phyloP scores from a whole-genome alignment of 352 stramenopile genomes.

The Pythium oligandrum region DNA sequence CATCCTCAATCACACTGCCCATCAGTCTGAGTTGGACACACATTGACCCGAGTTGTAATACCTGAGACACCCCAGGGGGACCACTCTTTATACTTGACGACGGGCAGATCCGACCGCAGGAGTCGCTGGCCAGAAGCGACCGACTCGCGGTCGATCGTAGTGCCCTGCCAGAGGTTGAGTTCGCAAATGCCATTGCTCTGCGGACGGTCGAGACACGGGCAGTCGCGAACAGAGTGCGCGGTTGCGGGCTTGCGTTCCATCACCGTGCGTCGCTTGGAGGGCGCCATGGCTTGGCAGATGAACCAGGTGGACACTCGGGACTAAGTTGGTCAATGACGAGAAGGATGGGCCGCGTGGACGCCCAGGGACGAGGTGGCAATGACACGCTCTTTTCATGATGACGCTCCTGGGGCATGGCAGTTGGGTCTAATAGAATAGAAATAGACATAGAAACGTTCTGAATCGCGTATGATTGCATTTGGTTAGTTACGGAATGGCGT shows the following conservation, averaged over 20 bases:
- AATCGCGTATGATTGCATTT: no score
- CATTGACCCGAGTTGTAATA: conserved; percentile 1
- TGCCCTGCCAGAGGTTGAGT: conserved; percentile 52
- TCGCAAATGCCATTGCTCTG: conserved; percentile 37
- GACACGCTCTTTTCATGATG: no score
- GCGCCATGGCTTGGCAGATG: conserved; percentile 19
- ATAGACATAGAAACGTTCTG: no score
- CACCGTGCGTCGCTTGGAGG: conserved; percentile 33
- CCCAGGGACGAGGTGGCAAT: no score
- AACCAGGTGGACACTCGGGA: no score
- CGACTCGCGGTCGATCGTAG: conserved; percentile 30
- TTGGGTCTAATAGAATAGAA: no score
- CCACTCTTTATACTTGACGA: conserved; percentile 49
- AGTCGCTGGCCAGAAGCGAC: conserved; percentile 16
- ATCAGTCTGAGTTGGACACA: no score
- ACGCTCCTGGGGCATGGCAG: no score
- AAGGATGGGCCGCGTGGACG: no score
- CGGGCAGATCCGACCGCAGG: conserved; percentile 33
- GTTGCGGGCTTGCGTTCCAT: conserved; percentile 14
- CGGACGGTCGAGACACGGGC: conserved; percentile 22
- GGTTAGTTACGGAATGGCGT: no score
- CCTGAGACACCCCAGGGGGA: conserved; percentile 28
- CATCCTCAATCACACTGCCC: no score
- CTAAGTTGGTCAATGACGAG: no score
- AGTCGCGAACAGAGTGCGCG: conserved; percentile 13